Conservation (phyloP, 139 green algal genomes). For the Axilococcus clingmanii region DNA sequence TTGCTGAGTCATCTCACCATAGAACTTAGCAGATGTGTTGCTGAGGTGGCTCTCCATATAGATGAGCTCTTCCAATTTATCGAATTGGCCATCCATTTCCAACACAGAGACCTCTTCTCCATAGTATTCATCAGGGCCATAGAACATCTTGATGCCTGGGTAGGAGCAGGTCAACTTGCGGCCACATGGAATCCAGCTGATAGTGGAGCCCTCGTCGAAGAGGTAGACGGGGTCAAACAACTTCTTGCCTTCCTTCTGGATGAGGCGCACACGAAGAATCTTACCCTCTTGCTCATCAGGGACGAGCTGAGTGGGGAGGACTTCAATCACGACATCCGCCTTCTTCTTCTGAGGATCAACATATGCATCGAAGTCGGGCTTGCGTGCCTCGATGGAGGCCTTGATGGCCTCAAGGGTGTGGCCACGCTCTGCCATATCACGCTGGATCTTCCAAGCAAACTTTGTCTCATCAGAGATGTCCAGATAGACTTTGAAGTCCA, state of each 20-base stretch:
- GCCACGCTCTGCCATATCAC: conserved; percentile 97
- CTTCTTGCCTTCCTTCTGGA: conserved; percentile 95
- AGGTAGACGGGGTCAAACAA: conserved; percentile 88
- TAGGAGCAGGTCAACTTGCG: conserved; percentile 99
- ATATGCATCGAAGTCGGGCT: conserved; percentile 99
- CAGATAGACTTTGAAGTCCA: conserved; percentile 99
- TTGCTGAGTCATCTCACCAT: conserved; percentile 99
- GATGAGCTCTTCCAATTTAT: conserved; percentile 99
- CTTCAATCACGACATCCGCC: conserved; percentile 96
- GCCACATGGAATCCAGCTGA: conserved; percentile 98
- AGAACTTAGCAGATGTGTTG: conserved; percentile 94
- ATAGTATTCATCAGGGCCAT: conserved; percentile 93
- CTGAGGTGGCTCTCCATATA: conserved; percentile 98
- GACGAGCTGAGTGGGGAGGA: conserved; percentile 98
- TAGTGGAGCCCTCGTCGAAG: conserved; percentile 98
- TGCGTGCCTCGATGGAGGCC: conserved; percentile 91
- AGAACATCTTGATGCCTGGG: conserved; percentile 89
- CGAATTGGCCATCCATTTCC: conserved; percentile 98
- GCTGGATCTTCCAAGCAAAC: conserved; percentile 99
- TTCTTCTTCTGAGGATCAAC: conserved; percentile 99
- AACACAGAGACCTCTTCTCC: conserved; percentile 78
- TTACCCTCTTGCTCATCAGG: conserved; percentile 97
- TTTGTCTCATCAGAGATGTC: conserved; percentile 99
- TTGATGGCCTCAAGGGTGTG: conserved; percentile 98
- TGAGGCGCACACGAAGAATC: conserved; percentile 96